Evolutionary conservation across 306 rosid genomes (phyloP), one percentile per base, ranked within the genome.

Genomic region (Echinosophora koreensis): DNA sequence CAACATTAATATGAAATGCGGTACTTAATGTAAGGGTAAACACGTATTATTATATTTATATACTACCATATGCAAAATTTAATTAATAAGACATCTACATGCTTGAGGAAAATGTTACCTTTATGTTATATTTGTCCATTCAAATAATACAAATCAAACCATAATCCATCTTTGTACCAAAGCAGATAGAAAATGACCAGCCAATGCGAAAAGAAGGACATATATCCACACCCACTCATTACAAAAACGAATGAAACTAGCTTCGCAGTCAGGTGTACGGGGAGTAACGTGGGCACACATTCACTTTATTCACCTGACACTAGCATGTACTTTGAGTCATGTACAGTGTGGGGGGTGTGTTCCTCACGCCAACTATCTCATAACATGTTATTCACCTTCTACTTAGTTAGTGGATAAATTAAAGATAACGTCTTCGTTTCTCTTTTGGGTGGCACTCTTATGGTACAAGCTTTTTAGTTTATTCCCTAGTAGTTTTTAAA

Each of bases 291-390:
- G 89, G 88, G 77, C 64, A 78, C 81, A 77, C 78, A 73, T 14
- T 16, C 82, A 46, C 87, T 86, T 89, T 87, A 87, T 86, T 89
- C 88, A 79, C 80, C 77, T 79, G 86, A 73, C 80, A 78, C 6
- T 74, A 22, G 73, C 7, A 16, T 57, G 75, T 70, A 58, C 77
- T 67, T 86, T 58, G 78, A 82, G 55, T 80, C 83, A 80, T 69
- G 35, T 73, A 41, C 69, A 59, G 69, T 27, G 60, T 27, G 64
- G 79, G 79, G 84, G 90, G 32, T 85, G 91, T 90, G 82, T 82
- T 82, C 46, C 9, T 87, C 88, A 87, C 90, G 88, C 93, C 77
- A 82, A 74, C 84, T 47, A 42, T 72, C 54, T 58, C 49, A 69
- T 65, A 55, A 56, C 50, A 27, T 68, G 52, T 70, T 52, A 56